Percentiles rank a stretch among this genome's conserved stretches.
phyloP scores from a whole-genome alignment of 2,329 filamentous ascomycete genomes.

The Ascochyta koolunga region DNA sequence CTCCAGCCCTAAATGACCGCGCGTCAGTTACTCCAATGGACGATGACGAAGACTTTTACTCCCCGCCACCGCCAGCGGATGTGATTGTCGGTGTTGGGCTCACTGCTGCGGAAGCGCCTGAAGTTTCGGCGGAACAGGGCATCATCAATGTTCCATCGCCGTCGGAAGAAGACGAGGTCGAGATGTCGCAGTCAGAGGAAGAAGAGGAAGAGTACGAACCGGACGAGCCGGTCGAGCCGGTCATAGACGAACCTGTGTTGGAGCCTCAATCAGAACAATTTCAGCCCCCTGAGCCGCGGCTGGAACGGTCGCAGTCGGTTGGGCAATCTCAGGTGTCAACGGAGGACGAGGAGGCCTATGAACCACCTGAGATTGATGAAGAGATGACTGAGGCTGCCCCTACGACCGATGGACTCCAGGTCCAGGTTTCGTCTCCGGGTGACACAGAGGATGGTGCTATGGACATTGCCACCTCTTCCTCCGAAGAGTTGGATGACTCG shows the following conservation, averaged over 20 bases:
- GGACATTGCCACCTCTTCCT: conserved; percentile 42
- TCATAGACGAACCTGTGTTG: not conserved
- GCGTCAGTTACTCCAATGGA: conserved; percentile 31
- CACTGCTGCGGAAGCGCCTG: conserved; percentile 1
- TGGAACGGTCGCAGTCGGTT: conserved; percentile 12
- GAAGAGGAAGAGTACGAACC: conserved; percentile 43
- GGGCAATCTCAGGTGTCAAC: conserved; percentile 22
- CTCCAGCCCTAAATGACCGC: not conserved
- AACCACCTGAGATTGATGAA: conserved; percentile 39
- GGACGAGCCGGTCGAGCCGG: conserved; percentile 31
- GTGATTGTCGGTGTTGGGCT: not conserved
- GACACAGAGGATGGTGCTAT: conserved; percentile 42
- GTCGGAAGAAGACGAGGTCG: conserved; percentile 43
- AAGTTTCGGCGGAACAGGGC: not conserved
- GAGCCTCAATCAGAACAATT: conserved; percentile 11
- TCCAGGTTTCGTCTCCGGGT: conserved; percentile 6
- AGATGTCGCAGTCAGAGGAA: conserved; percentile 42
- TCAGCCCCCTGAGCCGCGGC: conserved; percentile 6
- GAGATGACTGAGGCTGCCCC: conserved; percentile 17
- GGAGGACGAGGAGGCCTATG: conserved; percentile 40
- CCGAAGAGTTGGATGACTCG: conserved; percentile 34
- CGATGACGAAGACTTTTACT: conserved; percentile 46
- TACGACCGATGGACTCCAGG: not conserved
- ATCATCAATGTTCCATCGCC: conserved; percentile 18
- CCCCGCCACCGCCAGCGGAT: conserved; percentile 30